phyloP scores from a whole-genome alignment of 768 basidiomycete genomes.

The Amanita subjunquillea region DNA sequence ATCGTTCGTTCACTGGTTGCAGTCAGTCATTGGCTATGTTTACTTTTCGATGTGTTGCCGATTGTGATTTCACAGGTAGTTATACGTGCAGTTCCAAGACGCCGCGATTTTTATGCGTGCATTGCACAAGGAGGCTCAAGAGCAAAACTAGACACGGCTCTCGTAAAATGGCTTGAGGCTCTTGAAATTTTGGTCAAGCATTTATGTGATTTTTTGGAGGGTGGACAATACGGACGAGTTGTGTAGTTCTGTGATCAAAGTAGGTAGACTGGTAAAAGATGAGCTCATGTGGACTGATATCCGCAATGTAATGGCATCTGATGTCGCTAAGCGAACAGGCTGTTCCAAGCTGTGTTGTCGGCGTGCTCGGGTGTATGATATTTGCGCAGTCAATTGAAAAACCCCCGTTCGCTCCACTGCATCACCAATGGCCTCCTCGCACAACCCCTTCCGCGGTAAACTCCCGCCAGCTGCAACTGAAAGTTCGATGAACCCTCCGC shows the following conservation, averaged over 20 bases:
- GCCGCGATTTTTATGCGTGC: constrained; percentile 49
- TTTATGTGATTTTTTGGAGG: constrained; percentile 40
- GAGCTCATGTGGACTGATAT: too few relatives aligned
- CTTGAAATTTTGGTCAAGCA: constrained; percentile 42
- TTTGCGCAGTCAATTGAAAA: not conserved
- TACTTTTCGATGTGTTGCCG: not conserved
- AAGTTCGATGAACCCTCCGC: not conserved
- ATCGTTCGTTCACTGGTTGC: constrained; percentile 54
- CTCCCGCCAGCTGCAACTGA: constrained; percentile 21
- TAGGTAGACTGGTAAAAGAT: too few relatives aligned
- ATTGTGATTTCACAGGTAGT: constrained; percentile 31
- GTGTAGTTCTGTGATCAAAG: not conserved
- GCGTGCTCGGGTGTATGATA: too few relatives aligned
- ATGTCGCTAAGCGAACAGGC: too few relatives aligned
- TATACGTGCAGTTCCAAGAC: constrained; percentile 49
- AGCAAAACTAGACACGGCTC: constrained; percentile 43
- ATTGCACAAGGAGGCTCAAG: constrained; percentile 49
- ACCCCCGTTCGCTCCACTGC: not conserved
- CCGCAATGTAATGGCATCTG: too few relatives aligned
- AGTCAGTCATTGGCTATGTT: constrained; percentile 24
- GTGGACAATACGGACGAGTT: constrained; percentile 43
- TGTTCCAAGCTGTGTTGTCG: too few relatives aligned
- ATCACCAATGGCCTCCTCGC: constrained; percentile 3
- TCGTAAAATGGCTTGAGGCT: constrained; percentile 50
- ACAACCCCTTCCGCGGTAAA: constrained; percentile 24